Evolutionary conservation across 768 basidiomycete genomes (phyloP).

Genomic region (Butyriboletus loyo): DNA sequence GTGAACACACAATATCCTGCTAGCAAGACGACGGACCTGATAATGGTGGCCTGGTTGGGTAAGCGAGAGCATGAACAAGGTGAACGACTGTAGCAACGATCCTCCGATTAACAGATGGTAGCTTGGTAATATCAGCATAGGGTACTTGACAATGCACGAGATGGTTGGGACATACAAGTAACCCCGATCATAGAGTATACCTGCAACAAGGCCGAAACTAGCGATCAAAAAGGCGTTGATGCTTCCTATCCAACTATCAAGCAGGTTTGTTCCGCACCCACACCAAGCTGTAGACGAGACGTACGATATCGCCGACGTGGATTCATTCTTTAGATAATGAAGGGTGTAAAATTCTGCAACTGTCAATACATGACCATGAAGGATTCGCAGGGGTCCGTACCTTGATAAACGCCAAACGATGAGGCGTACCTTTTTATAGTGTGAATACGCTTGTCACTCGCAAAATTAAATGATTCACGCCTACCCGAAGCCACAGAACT

Average conservation of each 20-base stretch:
- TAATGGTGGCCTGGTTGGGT: constrained; percentile 40
- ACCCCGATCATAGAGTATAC: constrained; percentile 50
- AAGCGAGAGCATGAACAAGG: constrained; percentile 45
- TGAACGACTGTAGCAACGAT: constrained; percentile 40
- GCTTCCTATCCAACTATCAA: constrained; percentile 44
- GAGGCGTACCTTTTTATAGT: too few species aligned
- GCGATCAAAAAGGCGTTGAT: constrained; percentile 41
- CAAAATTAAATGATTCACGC: too few species aligned
- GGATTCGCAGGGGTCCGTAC: too few species aligned
- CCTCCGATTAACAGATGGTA: constrained; percentile 46
- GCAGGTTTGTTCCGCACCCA: neutral
- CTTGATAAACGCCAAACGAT: too few species aligned
- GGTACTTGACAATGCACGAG: neutral
- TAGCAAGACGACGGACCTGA: constrained; percentile 31
- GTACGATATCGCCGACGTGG: constrained; percentile 37
- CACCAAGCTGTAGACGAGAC: constrained; percentile 7
- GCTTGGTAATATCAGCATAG: constrained; percentile 23
- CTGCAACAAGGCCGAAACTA: constrained; percentile 38
- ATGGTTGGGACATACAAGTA: constrained; percentile 37
- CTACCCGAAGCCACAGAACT: too few species aligned
- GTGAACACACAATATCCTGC: neutral
- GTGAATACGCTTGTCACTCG: too few species aligned
- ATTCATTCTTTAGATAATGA: constrained; percentile 33
- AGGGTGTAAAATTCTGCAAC: constrained; percentile 38
- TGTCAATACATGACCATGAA: too few species aligned